Conservation (phyloP, 495 filamentous ascomycete genomes). For the Acidiella bohemica region DNA sequence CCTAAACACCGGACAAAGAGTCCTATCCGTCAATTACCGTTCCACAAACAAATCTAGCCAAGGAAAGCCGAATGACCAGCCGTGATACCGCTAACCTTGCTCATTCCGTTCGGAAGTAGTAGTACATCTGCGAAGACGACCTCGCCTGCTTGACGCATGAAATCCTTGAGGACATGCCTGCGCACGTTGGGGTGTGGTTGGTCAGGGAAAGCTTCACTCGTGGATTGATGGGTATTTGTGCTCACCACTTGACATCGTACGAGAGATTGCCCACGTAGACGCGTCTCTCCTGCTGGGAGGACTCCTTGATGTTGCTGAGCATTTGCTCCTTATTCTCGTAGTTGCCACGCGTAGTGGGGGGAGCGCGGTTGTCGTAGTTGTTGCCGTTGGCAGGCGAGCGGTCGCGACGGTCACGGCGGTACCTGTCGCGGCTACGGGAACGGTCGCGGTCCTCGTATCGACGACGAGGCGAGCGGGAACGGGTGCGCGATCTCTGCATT, state of each 20-base stretch:
- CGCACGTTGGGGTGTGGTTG: no score
- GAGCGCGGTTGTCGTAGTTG: constrained; percentile 56
- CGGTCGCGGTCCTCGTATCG: constrained; percentile 70
- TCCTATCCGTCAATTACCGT: constrained; percentile 99
- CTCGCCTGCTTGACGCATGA: constrained; percentile 80
- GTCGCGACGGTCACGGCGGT: constrained; percentile 65
- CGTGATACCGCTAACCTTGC: constrained; percentile 98
- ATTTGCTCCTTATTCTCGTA: constrained; percentile 78
- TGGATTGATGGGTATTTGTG: no score
- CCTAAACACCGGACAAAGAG: constrained; percentile 83
- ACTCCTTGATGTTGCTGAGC: constrained; percentile 85
- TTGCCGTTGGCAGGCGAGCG: constrained; percentile 75
- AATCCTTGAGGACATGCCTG: constrained; percentile 97
- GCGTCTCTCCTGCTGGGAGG: constrained; percentile 93
- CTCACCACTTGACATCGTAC: constrained; percentile 99
- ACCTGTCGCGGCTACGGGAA: constrained; percentile 64
- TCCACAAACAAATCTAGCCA: constrained; percentile 62
- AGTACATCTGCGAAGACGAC: constrained; percentile 99
- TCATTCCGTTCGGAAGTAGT: constrained; percentile 99
- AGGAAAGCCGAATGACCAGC: constrained; percentile 61
- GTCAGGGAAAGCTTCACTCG: no score
- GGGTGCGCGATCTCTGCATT: constrained; percentile 4
- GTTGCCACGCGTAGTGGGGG: constrained; percentile 43
- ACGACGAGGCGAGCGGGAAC: constrained; percentile 84
- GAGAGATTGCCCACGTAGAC: constrained; percentile 98